Evolutionary conservation across 768 basidiomycete species (phyloP), one percentile per base, ranked within the genome.

Genomic region (Mycena vitilis): DNA sequence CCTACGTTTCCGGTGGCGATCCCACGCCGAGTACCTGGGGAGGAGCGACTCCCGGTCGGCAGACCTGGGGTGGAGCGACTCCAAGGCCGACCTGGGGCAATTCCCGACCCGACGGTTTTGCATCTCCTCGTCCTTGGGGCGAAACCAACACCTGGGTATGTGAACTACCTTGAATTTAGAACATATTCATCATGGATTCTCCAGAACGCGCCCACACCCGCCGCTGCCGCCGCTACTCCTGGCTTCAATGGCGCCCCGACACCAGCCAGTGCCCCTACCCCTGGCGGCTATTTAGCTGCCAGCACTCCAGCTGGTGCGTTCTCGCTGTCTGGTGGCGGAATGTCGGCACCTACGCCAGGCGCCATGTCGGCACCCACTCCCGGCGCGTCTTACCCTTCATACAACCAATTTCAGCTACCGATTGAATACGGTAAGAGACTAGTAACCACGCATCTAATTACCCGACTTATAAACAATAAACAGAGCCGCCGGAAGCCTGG

Each of bases 141-240:
- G 71, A 62, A 40, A 56, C 52, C n/a, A 61, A 69, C 38, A 62
- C 75, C 68, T 81, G 81, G 77, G 75, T 76, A 66, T 65, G 78
- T 71, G 61, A 72, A 44, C 20, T 10, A 7, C 20, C 8, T 42
- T 51, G 30, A 38, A 42, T 49, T 40, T 60, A 53, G 59, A n/a
- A 49, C 51, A 15, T 64, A 67, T 18, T 66, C 51, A 59, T 12
- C 47, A 58, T 48, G 37, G 53, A 58, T 23, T n/a, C 13, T 36
- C 53, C 59, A 85, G 82, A 81, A 84, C 56, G 86, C 87, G 6
- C 86, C 87, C 6, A 89, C 88, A 20, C 88, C 88, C 20, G 84
- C 82, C 55, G 82, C 83, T 37, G 83, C 80, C 38, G 76, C 68
- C 45, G 60, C 81, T 25, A 86, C 86, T 4, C 85, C 85, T 56